Base-by-base conservation (phyloP, 768 basidiomycete species). In the Cystoderma amianthinum region DNA sequence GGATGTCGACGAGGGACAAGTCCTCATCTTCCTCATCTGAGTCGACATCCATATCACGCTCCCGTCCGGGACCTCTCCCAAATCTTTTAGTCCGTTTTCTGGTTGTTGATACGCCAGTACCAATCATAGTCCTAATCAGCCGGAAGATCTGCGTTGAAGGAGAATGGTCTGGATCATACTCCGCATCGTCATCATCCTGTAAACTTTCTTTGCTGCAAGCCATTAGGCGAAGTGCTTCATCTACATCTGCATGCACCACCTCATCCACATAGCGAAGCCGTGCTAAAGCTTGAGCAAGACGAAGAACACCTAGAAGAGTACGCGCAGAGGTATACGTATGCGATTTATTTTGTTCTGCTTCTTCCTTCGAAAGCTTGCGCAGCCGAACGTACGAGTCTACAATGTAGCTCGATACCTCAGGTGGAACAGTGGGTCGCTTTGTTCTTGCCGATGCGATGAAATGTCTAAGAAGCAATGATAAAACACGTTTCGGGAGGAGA, bases 221-320 rank as follows among this genome's bases (percentile, higher is more conserved):
- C 94, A 99, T 98, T 46, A 99, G 68, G 28, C 96, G 82, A 47
- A 99, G 69, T 2, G 96, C 96, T 63, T 98, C 96, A 55, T 98
- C 93, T 10, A 99, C 93, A 56, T 99, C 96, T 28, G 76, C 72
- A 42, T 82, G 79, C 37, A 81, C 81, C 30, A 98, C 96, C 2
- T 66, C 65, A 52, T 85, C 78, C 38, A 86, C 77, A 65, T 84
- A 90, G 25, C 95, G 83, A 19, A 99, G 71, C 13, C 96, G 85
- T 1, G 96, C 94, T 32, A 95, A 82, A 0, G 94, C 93, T 60
- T 99, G 96, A 0, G 95, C 78, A 23, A 99, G 80, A 46, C 96
- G 91, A 2, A 99, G 76, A 36, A 98, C 83, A 39, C 89, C 96
- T 25, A 99, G 82, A 5, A 99, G 76, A 11, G 96, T 97, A 56